Evolutionary conservation across 148 eudicot species (phyloP), one percentile per base, ranked within the genome.

Genomic region (Cornus kousa): DNA sequence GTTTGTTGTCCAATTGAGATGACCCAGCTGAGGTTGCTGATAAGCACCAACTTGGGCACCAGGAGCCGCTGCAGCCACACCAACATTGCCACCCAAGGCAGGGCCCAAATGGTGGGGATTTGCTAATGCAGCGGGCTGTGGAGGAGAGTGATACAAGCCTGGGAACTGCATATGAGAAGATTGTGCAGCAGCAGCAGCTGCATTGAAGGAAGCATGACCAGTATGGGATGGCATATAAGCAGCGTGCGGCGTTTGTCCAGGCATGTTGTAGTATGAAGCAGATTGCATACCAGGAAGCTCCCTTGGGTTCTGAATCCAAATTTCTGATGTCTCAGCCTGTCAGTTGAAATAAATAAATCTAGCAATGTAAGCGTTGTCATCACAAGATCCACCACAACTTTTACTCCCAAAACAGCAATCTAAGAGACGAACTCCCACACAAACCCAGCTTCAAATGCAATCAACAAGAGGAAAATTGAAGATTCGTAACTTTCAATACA

Each of bases 101-200:
- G 87, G 82, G 0, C 90, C 93, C 88, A 92, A 3, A 78, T 87
- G 96, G 79, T 95, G 98, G 71, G 90, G 90, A 72, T 80, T 91
- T 2, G 93, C 88, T n/a, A 94, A 88, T 28, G 85, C 83, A 23
- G 87, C 67, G 1, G 92, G 87, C 77, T 92, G 97, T 6, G 88
- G 83, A 22, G 78, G 86, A 76, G 74, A 86, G 82, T 88, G 94
- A 81, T 92, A 95, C 89, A 90, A 76, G 35, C 94, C 98, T 1
- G 88, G 89, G 80, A 91, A 93, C 83, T 90, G 97, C 92, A 91
- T 82, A 70, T 90, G 97, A 33, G 97, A 95, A 37, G 97, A 90
- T 76, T 90, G 99, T 6, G 95, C 88, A 12, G 72, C 81, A 13
- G 81, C 88, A 3, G 85, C 89, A 7, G 90, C 90, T 22, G 92